Percentiles rank a stretch among this genome's conserved stretches.
Conservation (phyloP, 805 yeast genomes). For the Starmerella kuoi region DNA sequence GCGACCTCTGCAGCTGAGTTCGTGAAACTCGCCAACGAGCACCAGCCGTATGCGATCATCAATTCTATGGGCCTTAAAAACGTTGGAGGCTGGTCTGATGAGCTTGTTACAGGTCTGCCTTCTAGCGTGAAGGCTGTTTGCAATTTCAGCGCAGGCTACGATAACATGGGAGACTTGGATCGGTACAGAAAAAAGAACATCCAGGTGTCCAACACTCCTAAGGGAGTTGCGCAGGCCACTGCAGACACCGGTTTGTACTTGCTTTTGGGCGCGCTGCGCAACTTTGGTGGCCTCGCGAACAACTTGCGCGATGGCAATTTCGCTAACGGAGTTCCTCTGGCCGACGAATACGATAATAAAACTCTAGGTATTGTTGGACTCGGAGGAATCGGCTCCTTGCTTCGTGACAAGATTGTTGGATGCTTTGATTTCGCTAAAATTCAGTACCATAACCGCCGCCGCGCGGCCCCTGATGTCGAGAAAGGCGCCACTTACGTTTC, state of each 20-base stretch:
- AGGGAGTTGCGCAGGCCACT: conserved; percentile 42
- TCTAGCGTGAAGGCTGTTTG: conserved; percentile 34
- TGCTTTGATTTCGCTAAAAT: conserved; percentile 39
- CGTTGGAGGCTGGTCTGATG: conserved; percentile 37
- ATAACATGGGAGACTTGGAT: conserved; percentile 35
- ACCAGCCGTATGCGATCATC: conserved; percentile 33
- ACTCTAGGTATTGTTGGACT: conserved; percentile 48
- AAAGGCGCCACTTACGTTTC: conserved; percentile 34
- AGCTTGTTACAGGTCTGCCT: conserved; percentile 32
- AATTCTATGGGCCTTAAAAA: conserved; percentile 33
- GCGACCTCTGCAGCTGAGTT: conserved; percentile 34
- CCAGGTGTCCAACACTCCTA: conserved; percentile 43
- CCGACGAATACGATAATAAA: conserved; percentile 40
- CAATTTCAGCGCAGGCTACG: conserved; percentile 50
- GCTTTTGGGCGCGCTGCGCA: conserved; percentile 41
- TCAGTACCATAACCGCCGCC: conserved; percentile 41
- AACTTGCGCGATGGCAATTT: conserved; percentile 37
- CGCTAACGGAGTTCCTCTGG: conserved; percentile 35
- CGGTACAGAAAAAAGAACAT: conserved; percentile 34
- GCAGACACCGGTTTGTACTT: conserved; percentile 46
- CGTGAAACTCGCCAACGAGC: conserved; percentile 29
- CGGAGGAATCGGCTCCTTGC: conserved; percentile 52
- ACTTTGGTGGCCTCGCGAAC: conserved; percentile 35
- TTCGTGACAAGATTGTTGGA: conserved; percentile 39
- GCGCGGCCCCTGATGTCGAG: conserved; percentile 38